phyloP scores from a whole-genome alignment of 1,284 basidiomycete species.

The Retiboletus flavoniger region DNA sequence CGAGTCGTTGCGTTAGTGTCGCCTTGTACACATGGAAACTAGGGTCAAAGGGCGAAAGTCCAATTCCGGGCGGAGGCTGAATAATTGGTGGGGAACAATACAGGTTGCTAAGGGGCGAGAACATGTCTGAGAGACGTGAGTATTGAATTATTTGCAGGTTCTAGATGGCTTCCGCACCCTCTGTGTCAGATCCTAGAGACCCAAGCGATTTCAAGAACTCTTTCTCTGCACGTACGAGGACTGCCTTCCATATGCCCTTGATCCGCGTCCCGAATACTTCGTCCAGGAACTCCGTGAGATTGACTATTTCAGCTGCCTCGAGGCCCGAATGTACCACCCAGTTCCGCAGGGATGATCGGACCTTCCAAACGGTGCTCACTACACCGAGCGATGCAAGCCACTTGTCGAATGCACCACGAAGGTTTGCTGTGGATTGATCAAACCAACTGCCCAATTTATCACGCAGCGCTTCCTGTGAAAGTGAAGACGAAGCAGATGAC shows the following conservation, averaged over 20 bases:
- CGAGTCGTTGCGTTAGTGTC: constrained; percentile 54
- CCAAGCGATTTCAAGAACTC: constrained; percentile 46
- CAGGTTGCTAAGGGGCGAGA: constrained; percentile 50
- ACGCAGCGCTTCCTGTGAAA: constrained; percentile 44
- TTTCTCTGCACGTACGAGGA: constrained; percentile 43
- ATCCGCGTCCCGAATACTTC: constrained; percentile 51
- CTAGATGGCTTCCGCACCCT: constrained; percentile 17
- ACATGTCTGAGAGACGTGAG: constrained; percentile 40
- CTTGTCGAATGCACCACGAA: constrained; percentile 44
- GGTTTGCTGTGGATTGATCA: constrained; percentile 44
- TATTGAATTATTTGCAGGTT: not conserved
- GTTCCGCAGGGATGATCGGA: constrained; percentile 49
- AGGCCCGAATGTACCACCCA: constrained; percentile 48
- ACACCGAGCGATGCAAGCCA: constrained; percentile 60
- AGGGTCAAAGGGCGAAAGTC: constrained; percentile 39
- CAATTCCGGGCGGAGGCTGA: constrained; percentile 41
- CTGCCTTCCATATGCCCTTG: constrained; percentile 53
- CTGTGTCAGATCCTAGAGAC: constrained; percentile 7
- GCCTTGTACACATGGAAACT: constrained; percentile 59
- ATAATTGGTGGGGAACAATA: constrained; percentile 50
- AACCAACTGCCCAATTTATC: constrained; percentile 63
- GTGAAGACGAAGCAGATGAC: constrained; percentile 50
- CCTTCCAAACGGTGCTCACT: constrained; percentile 64
- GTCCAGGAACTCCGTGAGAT: constrained; percentile 49
- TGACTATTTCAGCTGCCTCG: constrained; percentile 41